Evolutionary conservation across 169 alveolate genomes (phyloP), one percentile per base, ranked within the genome.

Genomic region (Eimeria acervulina): DNA sequence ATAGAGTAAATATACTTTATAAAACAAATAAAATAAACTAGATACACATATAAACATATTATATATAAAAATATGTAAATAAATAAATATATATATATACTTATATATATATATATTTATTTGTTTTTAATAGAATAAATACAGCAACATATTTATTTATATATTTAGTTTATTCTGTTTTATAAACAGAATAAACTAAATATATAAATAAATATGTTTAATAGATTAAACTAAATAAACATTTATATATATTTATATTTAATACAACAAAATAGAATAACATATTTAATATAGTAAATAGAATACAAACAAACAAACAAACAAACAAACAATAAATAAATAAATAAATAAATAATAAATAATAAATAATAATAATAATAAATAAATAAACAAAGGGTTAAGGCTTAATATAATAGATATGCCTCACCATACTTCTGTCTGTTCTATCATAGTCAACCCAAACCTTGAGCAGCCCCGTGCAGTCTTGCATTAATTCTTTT

Each of bases 371-470:
- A 63, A 63, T 13, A 63, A 63, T 26, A 26, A 63, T 15, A 10
- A 63, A 21, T 15, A 63, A 15, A 63, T 15, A 63, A 3, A 63
- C n/a, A n/a, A n/a, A n/a, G n/a, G n/a, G n/a, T n/a, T 13, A 63
- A 63, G n/a, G 19, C 12, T 1, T 1, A 63, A 63, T 1, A 63
- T 0, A n/a, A 1, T n/a, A 1, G 0, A 51, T 51, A 51, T 51
- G 7, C 66, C 97, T 97, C 17, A 97, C 98, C 88, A 90, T 96
- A 61, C 98, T 98, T n/a, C 99, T 96, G 91, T 94, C 98, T 21
- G 99, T 98, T 93, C 97, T 97, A 78, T 95, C 98, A 76, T 97
- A 97, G 85, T 95, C 98, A 38, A 96, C 95, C 97, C 98, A 98
- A 42, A 90, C 96, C 90, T 94, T 98, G 89, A 52, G 97, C 36